A percentile compares a stretch with the other conserved stretches of the same genome.
Evolutionary conservation across 2,329 filamentous ascomycete species (phyloP).

Genomic region (Aspergillus thermomutatus): DNA sequence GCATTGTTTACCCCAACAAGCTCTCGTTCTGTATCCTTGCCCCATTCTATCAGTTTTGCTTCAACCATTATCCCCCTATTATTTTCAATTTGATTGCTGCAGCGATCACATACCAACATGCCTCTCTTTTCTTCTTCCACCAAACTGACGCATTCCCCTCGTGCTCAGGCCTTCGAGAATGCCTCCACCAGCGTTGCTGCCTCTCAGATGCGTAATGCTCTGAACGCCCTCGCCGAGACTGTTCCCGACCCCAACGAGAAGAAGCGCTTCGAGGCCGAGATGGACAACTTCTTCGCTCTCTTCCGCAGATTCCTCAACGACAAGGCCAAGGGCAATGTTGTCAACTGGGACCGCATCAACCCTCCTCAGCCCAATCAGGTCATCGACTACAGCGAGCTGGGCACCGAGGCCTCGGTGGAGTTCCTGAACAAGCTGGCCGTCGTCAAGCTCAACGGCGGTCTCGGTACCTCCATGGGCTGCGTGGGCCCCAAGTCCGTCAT

Average conservation of each 20-base stretch:
- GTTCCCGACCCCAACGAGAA: constrained; percentile 73
- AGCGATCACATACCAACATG: neutral
- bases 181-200: constrained; percentile 97
- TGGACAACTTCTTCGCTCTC: constrained; percentile 99
- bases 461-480: constrained; percentile 99
- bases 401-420: constrained; percentile 83
- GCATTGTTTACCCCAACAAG: neutral
- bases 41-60: neutral
- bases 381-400: constrained; percentile 86
- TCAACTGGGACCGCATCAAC: constrained; percentile 96
- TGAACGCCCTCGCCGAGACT: constrained; percentile 88
- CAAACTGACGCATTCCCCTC: neutral
- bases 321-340: constrained; percentile 94
- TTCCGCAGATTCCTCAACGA: constrained; percentile 98
- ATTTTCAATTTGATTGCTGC: neutral
- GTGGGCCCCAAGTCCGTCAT: constrained; percentile 99
- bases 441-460: constrained; percentile 97
- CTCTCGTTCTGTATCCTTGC: neutral
- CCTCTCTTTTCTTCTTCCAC: neutral
- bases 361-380: constrained; percentile 92
- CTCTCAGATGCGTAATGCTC: constrained; percentile 96
- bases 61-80: neutral
- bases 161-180: constrained; percentile 91
- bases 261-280: constrained; percentile 94
- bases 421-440: constrained; percentile 98